A percentile compares a stretch with the other conserved stretches of the same genome.
phyloP scores from a whole-genome alignment of 331 rosid genomes.

The Acacia concinna region DNA sequence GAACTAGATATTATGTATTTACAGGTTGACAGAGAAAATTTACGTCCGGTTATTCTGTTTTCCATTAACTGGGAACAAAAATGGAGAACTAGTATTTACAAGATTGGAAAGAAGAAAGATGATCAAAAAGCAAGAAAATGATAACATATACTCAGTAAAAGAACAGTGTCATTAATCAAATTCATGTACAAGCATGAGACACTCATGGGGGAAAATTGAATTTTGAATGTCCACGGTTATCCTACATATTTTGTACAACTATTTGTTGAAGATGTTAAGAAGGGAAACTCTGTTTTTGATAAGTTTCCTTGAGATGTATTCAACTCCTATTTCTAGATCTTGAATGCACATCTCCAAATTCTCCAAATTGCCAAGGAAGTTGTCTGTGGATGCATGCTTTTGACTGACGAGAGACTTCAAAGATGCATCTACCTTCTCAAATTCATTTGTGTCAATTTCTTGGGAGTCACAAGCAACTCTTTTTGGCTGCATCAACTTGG shows the following conservation, averaged over 20 bases:
- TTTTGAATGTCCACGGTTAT: background rate
- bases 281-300: slow-evolving; percentile 39
- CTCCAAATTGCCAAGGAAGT: slow-evolving; percentile 14
- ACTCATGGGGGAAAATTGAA: slow-evolving; percentile 8
- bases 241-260: slow-evolving; percentile 5
- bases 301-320: slow-evolving; percentile 34
- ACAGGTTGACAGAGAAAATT: background rate
- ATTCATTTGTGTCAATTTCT: slow-evolving; percentile 28
- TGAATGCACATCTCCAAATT: slow-evolving; percentile 33
- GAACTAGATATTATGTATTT: background rate
- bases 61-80: background rate
- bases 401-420: slow-evolving; percentile 28
- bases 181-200: slow-evolving; percentile 23
- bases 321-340: slow-evolving; percentile 38
- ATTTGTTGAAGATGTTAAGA: slow-evolving; percentile 49
- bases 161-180: background rate
- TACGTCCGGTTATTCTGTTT: background rate
- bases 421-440: slow-evolving; percentile 33
- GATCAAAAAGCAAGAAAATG: background rate
- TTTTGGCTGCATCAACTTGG: slow-evolving; percentile 37
- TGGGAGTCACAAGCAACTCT: slow-evolving; percentile 23
- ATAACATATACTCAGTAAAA: slow-evolving; percentile 2
- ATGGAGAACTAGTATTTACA: background rate
- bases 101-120: background rate
- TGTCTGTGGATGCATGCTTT: slow-evolving; percentile 12